Conservation (phyloP, 768 basidiomycete species). For the Leccinum subtestaceum region DNA sequence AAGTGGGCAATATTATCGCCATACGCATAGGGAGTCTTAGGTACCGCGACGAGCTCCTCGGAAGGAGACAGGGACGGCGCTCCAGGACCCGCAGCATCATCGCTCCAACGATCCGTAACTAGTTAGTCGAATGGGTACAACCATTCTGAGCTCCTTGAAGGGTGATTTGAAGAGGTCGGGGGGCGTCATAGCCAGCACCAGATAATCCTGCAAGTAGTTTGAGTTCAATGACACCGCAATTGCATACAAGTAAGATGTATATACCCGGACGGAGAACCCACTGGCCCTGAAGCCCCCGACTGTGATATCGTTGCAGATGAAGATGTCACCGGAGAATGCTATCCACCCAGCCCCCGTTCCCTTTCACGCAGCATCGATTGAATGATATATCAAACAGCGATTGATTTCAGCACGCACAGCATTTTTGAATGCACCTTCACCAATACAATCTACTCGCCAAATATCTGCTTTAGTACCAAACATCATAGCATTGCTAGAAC, state of each 20-base stretch:
- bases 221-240: not conserved
- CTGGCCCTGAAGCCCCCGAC: constrained; percentile 64
- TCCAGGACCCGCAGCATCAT: constrained; percentile 30
- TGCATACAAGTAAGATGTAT: constrained; percentile 8
- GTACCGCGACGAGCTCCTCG: constrained; percentile 20
- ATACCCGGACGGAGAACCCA: constrained; percentile 62
- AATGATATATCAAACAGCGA: not conserved
- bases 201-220: constrained; percentile 51
- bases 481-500: constrained; percentile 44
- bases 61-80: constrained; percentile 20
- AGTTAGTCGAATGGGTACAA: constrained; percentile 56
- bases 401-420: constrained; percentile 38
- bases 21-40: constrained; percentile 9
- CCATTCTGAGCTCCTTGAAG: constrained; percentile 57
- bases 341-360: constrained; percentile 61
- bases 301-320: constrained; percentile 44
- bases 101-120: constrained; percentile 58
- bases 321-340: constrained; percentile 61
- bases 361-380: constrained; percentile 32
- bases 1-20: not conserved
- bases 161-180: constrained; percentile 51
- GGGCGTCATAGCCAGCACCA: constrained; percentile 60
- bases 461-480: constrained; percentile 64
- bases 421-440: constrained; percentile 57
- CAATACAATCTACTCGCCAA: constrained; percentile 63